phyloP scores from a whole-genome alignment of 1,139 yeast species.

The Magnusiomyces tetraspermus region DNA sequence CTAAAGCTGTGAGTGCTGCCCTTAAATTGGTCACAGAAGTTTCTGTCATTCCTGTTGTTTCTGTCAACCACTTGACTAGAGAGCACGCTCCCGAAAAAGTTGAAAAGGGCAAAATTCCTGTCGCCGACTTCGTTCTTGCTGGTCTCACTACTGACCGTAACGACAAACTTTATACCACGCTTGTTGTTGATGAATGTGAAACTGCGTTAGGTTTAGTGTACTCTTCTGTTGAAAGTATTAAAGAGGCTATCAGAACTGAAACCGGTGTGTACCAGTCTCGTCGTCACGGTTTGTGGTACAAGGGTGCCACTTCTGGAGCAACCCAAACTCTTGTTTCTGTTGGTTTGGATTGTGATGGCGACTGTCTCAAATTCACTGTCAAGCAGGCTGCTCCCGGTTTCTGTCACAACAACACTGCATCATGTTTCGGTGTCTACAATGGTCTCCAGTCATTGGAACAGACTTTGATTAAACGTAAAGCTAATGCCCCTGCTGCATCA shows the following conservation, averaged over 20 bases:
- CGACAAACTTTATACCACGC: slow-evolving; percentile 78
- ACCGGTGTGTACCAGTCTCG: slow-evolving; percentile 94
- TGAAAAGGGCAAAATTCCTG: slow-evolving; percentile 30
- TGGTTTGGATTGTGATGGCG: slow-evolving; percentile 84
- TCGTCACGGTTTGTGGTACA: slow-evolving; percentile 84
- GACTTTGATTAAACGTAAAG: slow-evolving; percentile 42
- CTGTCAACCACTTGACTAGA: slow-evolving; percentile 37
- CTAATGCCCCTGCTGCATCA: slow-evolving; percentile 77
- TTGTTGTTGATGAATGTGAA: slow-evolving; percentile 61
- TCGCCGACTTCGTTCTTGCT: slow-evolving; percentile 46
- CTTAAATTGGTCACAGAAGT: slow-evolving; percentile 27
- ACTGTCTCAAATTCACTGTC: slow-evolving; percentile 77
- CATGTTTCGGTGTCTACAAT: slow-evolving; percentile 67
- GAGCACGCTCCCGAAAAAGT: slow-evolving; percentile 25
- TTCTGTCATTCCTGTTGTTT: slow-evolving; percentile 45
- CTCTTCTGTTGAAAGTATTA: slow-evolving; percentile 73
- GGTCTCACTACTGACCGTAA: slow-evolving; percentile 68
- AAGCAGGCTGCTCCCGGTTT: slow-evolving; percentile 78
- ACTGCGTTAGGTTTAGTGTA: slow-evolving; percentile 82
- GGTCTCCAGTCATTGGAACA: slow-evolving; percentile 53
- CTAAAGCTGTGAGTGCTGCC: slow-evolving; percentile 19
- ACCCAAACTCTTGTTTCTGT: slow-evolving; percentile 64
- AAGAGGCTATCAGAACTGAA: slow-evolving; percentile 68
- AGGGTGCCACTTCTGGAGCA: slow-evolving; percentile 93
- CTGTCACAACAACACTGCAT: slow-evolving; percentile 73